These are phyloP conservation scores for Neonectria punicea DNA, from an alignment of 2,329 filamentous ascomycete species.

Conservation along the genomic window DNA sequence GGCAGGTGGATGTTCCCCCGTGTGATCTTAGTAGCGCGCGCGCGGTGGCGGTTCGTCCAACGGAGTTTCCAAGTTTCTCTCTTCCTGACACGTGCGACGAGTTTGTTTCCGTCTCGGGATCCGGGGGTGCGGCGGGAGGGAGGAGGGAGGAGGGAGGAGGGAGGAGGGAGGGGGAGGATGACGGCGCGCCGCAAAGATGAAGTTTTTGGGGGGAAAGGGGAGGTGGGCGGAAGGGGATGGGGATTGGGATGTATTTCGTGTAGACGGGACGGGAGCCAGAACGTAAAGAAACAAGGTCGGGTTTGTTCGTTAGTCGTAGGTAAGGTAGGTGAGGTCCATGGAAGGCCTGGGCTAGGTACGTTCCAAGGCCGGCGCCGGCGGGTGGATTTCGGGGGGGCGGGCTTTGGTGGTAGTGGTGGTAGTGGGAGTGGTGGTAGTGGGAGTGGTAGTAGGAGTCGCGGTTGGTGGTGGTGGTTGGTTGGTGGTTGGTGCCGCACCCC, in stretches of 20 bases:
- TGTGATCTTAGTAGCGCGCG: background rate
- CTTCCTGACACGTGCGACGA: constrained; percentile 14
- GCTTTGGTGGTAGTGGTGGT: background rate
- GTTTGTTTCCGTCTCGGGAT: constrained; percentile 20
- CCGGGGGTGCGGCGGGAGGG: constrained; percentile 3
- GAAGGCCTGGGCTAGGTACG: background rate
- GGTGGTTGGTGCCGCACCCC: background rate
- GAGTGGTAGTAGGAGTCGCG: background rate
- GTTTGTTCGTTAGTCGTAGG: background rate
- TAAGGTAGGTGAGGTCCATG: too few species aligned
- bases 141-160: background rate
- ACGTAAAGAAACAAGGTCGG: background rate
- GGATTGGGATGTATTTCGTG: background rate
- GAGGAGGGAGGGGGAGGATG: background rate
- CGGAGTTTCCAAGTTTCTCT: background rate
- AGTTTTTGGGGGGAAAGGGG: constrained; percentile 6
- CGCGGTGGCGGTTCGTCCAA: constrained; percentile 12
- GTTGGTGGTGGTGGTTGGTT: background rate
- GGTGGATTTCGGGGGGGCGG: background rate
- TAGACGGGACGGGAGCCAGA: background rate
- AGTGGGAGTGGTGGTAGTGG: background rate
- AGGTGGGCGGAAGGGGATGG: constrained; percentile 19
- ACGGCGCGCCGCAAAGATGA: background rate
- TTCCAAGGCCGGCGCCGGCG: constrained; percentile 1
- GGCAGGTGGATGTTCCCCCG: background rate